Conservation (phyloP, 1,284 basidiomycete species). For the Pulveroboletus sp. region DNA sequence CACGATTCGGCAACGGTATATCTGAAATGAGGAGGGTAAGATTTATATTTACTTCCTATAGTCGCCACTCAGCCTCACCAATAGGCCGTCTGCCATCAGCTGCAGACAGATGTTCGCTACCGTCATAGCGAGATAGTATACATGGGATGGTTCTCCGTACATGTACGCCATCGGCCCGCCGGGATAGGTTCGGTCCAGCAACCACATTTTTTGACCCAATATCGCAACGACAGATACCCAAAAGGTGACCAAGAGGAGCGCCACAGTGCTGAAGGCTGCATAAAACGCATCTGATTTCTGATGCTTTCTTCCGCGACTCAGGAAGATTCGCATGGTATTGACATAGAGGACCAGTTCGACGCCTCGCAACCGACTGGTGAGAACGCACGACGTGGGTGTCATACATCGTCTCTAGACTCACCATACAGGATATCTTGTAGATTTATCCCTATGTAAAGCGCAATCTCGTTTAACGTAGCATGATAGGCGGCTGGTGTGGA, state of each 20-base stretch:
- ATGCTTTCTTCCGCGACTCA: background rate
- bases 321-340: background rate
- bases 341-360: background rate
- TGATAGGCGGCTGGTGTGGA: too few relatives aligned
- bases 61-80: background rate
- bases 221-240: background rate
- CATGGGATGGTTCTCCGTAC: too few relatives aligned
- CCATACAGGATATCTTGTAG: background rate
- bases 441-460: background rate
- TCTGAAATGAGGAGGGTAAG: background rate
- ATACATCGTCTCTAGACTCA: background rate
- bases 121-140: background rate
- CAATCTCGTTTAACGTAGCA: background rate
- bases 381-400: background rate
- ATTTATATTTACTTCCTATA: too few relatives aligned
- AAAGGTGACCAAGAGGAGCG: background rate
- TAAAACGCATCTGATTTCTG: background rate
- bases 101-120: background rate
- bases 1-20: conserved; percentile 1
- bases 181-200: background rate
- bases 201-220: background rate
- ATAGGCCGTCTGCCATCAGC: conserved; percentile 7
- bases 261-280: background rate
- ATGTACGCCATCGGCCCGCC: background rate
- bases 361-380: background rate